Evolutionary conservation across 495 filamentous ascomycete genomes (phyloP).

Genomic region (Penicillium pancosmium): DNA sequence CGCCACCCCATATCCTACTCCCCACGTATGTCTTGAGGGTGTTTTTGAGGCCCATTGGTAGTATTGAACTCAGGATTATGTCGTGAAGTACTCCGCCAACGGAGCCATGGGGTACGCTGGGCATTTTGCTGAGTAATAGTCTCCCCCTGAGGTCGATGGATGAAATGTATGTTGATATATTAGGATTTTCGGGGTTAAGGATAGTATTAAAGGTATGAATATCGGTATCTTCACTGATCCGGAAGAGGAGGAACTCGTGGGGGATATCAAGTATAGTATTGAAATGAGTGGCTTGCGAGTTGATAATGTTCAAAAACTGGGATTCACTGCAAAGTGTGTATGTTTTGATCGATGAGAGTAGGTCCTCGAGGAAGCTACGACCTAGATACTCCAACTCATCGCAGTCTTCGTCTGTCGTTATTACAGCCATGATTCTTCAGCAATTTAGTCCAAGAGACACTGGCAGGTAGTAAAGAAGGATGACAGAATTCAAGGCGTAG

Average conservation of each 20-base stretch:
- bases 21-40: background rate
- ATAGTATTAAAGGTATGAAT: background rate
- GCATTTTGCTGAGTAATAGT: background rate
- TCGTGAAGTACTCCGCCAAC: conserved; percentile 1
- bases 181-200: background rate
- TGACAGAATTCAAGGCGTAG: background rate
- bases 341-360: conserved; percentile 2
- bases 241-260: background rate
- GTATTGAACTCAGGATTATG: background rate
- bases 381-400: conserved; percentile 1
- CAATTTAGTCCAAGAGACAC: background rate
- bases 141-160: background rate
- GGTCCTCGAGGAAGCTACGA: conserved; percentile 2
- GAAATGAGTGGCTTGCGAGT: background rate
- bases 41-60: background rate
- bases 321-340: background rate
- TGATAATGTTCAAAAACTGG: background rate
- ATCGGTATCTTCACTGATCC: background rate
- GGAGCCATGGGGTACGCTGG: background rate
- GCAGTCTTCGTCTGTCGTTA: background rate
- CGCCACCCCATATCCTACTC: background rate
- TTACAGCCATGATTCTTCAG: background rate
- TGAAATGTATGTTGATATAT: background rate
- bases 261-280: background rate
- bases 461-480: background rate